Evolutionary conservation across 2,329 filamentous ascomycete species (phyloP), one percentile per base, ranked within the genome.

Genomic region (Nectriaceae sp.): DNA sequence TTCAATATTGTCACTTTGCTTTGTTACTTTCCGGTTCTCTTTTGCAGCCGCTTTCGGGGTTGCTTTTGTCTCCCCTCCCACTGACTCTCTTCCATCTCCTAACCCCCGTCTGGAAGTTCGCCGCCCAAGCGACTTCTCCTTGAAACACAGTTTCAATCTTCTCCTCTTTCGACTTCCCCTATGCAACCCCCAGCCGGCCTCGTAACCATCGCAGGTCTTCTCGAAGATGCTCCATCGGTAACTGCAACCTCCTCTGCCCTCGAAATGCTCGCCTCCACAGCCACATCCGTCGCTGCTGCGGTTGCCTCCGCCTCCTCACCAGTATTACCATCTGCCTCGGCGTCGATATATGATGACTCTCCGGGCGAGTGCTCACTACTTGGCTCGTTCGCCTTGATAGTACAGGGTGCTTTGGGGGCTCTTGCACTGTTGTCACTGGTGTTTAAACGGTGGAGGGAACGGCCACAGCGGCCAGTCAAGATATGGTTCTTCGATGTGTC

Each of bases 401-500:
- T 99, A 5, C 94, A 99, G 74, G 87, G 83, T 37, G 89, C 90
- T 1, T 82, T 99, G 16, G 94, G 94, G 16, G 83, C 79, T 16
- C 75, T 97, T 47, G 94, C 94, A 8, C 74, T 97, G 44, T 75
- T 93, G 46, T 89, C 91, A 1, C 80, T 99, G 41, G 93, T 97
- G 6, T 96, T 84, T 75, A 99, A 99, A 76, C 82, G 94, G 59
- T 96, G 88, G 84, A 83, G 89, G 56, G 94, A 99, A 72, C 81
- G 89, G 48, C 93, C 94, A 2, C 93, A 97, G 68, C 82, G 94
- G 46, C 93, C 93, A 1, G 66, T 97, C 64, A 96, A 95, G 78
- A 91, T 99, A 57, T 99, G 94, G 93, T 92, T 89, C 69, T 99
- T 97, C 69, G 94, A 99, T 66, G 94, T 86, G 20, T 96, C 90